A percentile compares a stretch with the other conserved stretches of the same genome.
phyloP scores from a whole-genome alignment of 208 protist species.

The Leptomonas pyrrhocoris region DNA sequence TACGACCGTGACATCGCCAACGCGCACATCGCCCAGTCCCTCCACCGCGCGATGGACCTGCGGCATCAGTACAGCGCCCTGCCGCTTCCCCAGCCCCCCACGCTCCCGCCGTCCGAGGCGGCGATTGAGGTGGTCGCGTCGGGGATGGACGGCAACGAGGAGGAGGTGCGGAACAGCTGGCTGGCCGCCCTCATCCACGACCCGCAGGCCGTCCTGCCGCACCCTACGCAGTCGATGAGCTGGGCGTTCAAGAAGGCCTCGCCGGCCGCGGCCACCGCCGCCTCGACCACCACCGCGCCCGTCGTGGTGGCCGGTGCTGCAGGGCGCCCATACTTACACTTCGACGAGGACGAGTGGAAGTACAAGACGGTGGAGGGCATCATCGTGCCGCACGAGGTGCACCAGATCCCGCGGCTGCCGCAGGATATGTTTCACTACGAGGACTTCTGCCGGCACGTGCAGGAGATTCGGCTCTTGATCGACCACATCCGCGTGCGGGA shows the following conservation, averaged over 20 bases:
- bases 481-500: conserved; percentile 79
- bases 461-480: conserved; percentile 65
- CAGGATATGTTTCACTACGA: conserved; percentile 88
- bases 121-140: conserved; percentile 1
- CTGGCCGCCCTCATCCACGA: conserved; percentile 43
- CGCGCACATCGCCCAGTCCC: conserved; percentile 56
- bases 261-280: not conserved
- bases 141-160: conserved; percentile 14
- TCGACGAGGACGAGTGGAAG: conserved; percentile 91
- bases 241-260: conserved; percentile 43
- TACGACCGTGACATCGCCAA: conserved; percentile 76
- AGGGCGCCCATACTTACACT: conserved; percentile 30
- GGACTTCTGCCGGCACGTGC: conserved; percentile 80
- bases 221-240: conserved; percentile 40
- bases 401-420: conserved; percentile 88
- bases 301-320: not conserved
- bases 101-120: conserved; percentile 5
- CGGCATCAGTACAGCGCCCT: conserved; percentile 64
- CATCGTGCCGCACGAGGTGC: conserved; percentile 87
- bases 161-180: conserved; percentile 31
- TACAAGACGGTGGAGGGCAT: conserved; percentile 91
- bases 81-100: conserved; percentile 15
- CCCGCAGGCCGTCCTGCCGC: conserved; percentile 33
- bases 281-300: not conserved
- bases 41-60: conserved; percentile 80